Base-by-base conservation (phyloP, 176 grass and related monocot species). In the Oropetium thomaeum region DNA sequence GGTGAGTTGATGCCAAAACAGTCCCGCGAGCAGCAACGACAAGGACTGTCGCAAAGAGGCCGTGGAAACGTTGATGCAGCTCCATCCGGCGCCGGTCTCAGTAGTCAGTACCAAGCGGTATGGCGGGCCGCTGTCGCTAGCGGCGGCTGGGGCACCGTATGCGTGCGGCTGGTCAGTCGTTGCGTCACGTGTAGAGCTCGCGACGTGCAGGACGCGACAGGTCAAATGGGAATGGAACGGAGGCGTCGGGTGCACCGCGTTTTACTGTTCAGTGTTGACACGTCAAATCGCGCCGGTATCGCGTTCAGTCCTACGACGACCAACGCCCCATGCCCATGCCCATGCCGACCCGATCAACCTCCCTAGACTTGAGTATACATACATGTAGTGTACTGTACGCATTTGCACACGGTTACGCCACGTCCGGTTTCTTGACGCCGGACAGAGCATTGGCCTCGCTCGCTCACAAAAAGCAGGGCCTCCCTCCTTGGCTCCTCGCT, bases 61-160 rank as follows among this genome's bases (percentile, higher is more conserved):
- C 28, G 41, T 61, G 23, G 70, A 15, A 28, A 49, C 52, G 49
- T 28, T 33, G 17, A 47, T 10, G 41, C 41, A 43, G 71, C 51
- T 65, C 64, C 77, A 27, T 40, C 69, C 38, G 78, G 73, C 76
- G 82, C 73, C 69, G 74, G n/a, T n/a, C n/a, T n/a, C n/a, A n/a
- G n/a, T n/a, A n/a, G n/a, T n/a, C n/a, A n/a, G n/a, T n/a, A 42
- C n/a, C 55, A 7, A 30, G 14, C 44, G 44, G n/a, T n/a, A n/a
- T n/a, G n/a, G n/a, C n/a, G n/a, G n/a, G n/a, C n/a, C n/a, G n/a
- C n/a, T n/a, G n/a, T n/a, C n/a, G n/a, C n/a, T n/a, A n/a, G n/a
- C n/a, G n/a, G n/a, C n/a, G n/a, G n/a, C n/a, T n/a, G n/a, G n/a
- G n/a, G n/a, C n/a, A n/a, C n/a, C n/a, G n/a, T n/a, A n/a, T n/a